phyloP scores from a whole-genome alignment of 495 filamentous ascomycete genomes.

The Tuber calosporum region DNA sequence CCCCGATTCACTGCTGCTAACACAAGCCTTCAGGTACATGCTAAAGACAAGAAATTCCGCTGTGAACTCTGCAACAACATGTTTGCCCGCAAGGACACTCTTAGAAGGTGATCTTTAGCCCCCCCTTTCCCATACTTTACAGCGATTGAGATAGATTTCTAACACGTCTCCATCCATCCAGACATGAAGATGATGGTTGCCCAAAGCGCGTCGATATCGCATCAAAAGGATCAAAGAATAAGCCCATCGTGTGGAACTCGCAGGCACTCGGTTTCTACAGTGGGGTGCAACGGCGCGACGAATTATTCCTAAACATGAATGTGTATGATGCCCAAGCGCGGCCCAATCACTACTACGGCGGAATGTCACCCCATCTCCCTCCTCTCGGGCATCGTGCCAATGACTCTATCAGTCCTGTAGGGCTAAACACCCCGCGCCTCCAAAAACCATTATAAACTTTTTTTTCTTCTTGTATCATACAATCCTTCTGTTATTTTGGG shows the following conservation, averaged over 20 bases:
- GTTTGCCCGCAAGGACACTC: conserved; percentile 77
- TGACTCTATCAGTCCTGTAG: conserved; percentile 24
- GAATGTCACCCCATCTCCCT: conserved; percentile 29
- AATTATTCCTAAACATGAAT: conserved; percentile 20
- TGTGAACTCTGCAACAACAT: conserved; percentile 65
- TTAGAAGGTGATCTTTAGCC: conserved; percentile 60
- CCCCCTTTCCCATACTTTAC: not conserved
- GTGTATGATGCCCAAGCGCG: conserved; percentile 28
- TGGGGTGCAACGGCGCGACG: conserved; percentile 31
- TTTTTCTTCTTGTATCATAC: too few species aligned
- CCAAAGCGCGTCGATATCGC: conserved; percentile 59
- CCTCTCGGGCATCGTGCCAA: conserved; percentile 35
- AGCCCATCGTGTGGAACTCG: conserved; percentile 35
- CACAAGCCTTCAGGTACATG: conserved; percentile 52
- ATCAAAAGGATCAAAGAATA: conserved; percentile 35
- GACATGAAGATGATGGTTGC: conserved; percentile 75
- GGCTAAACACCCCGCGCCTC: conserved; percentile 1
- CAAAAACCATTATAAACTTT: not conserved
- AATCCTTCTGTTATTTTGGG: too few species aligned
- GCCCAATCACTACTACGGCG: conserved; percentile 26
- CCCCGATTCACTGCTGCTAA: too few species aligned
- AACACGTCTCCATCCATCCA: conserved; percentile 41
- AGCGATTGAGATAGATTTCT: conserved; percentile 13
- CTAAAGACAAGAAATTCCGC: conserved; percentile 61
- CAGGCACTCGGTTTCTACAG: conserved; percentile 35